These are phyloP conservation scores for Capsella bursapastoris DNA, from an alignment of 345 rosid species.

Conservation along the genomic window DNA sequence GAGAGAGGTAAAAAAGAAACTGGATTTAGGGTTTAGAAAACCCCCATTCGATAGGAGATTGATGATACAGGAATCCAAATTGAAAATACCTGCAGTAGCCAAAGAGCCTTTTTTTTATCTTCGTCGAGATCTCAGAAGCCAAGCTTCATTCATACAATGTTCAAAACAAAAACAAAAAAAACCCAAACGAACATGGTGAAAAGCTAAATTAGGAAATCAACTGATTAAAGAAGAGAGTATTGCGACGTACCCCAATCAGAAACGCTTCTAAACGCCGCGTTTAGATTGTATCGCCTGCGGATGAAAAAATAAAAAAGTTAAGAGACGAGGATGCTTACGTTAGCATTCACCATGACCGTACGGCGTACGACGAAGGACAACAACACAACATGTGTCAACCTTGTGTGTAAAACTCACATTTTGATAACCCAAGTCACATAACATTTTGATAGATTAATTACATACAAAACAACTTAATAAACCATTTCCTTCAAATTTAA, in stretches of 20 bases:
- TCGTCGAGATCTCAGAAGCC: constrained; percentile 34
- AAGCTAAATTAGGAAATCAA: constrained; percentile 22
- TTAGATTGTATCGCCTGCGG: background rate
- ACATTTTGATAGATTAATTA: no score
- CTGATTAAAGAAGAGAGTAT: constrained; percentile 13
- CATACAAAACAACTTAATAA: no score
- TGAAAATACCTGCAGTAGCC: constrained; percentile 17
- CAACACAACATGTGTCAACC: no score
- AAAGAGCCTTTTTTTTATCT: constrained; percentile 24
- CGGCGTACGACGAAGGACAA: no score
- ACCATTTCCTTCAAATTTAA: no score
- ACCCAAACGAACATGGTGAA: constrained; percentile 22
- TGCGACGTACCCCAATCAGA: background rate
- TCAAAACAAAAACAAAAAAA: background rate
- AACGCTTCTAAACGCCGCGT: background rate
- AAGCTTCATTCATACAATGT: constrained; percentile 20
- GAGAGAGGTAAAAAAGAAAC: background rate
- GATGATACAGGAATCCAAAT: background rate
- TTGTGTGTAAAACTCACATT: no score
- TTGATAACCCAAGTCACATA: no score
- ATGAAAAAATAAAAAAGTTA: background rate
- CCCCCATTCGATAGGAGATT: constrained; percentile 15
- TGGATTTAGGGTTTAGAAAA: constrained; percentile 41
- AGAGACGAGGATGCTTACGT: background rate
- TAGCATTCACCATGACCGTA: background rate